Evolutionary conservation across 352 stramenopile species (phyloP).

Genomic region (Phytopythium chamaehyphon): DNA sequence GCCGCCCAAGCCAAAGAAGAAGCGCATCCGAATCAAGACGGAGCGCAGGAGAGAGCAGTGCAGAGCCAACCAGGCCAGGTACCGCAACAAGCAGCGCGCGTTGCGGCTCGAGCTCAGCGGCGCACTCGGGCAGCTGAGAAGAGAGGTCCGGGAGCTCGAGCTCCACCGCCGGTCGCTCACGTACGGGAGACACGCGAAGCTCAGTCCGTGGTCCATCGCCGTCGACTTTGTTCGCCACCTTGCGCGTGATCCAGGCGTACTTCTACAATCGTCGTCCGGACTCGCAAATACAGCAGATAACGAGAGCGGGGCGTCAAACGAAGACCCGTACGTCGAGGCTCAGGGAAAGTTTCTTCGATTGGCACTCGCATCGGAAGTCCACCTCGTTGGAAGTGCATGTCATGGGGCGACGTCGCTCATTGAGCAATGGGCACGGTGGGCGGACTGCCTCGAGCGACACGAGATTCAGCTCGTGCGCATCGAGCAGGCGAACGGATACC

Average conservation of each 20-base stretch:
- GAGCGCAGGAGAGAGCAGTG: slow-evolving; percentile 49
- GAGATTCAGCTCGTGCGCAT: slow-evolving; percentile 30
- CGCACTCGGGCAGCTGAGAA: slow-evolving; percentile 25
- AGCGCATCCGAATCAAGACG: slow-evolving; percentile 33
- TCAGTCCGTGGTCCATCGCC: slow-evolving; percentile 27
- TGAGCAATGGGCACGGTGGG: slow-evolving; percentile 29
- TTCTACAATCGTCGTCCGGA: not conserved
- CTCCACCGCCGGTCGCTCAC: slow-evolving; percentile 20
- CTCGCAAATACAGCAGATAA: slow-evolving; percentile 2
- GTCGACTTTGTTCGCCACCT: slow-evolving; percentile 34
- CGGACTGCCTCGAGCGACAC: slow-evolving; percentile 23
- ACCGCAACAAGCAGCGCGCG: slow-evolving; percentile 48
- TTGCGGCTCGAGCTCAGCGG: slow-evolving; percentile 27
- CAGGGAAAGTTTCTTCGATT: slow-evolving; percentile 33
- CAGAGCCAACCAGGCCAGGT: slow-evolving; percentile 51
- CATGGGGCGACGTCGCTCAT: slow-evolving; percentile 17
- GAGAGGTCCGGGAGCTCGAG: slow-evolving; percentile 32
- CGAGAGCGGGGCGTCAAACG: slow-evolving; percentile 6
- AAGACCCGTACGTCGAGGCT: slow-evolving; percentile 21
- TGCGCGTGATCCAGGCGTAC: slow-evolving; percentile 11
- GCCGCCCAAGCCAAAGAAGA: slow-evolving; percentile 5
- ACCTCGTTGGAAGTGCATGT: not conserved
- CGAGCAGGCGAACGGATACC: slow-evolving; percentile 19
- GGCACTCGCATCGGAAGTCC: slow-evolving; percentile 27
- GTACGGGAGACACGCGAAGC: slow-evolving; percentile 14